A percentile compares a stretch with the other conserved stretches of the same genome.
Evolutionary conservation across 805 yeast species (phyloP).

Genomic region (Helenozyma baotianmanensis): DNA sequence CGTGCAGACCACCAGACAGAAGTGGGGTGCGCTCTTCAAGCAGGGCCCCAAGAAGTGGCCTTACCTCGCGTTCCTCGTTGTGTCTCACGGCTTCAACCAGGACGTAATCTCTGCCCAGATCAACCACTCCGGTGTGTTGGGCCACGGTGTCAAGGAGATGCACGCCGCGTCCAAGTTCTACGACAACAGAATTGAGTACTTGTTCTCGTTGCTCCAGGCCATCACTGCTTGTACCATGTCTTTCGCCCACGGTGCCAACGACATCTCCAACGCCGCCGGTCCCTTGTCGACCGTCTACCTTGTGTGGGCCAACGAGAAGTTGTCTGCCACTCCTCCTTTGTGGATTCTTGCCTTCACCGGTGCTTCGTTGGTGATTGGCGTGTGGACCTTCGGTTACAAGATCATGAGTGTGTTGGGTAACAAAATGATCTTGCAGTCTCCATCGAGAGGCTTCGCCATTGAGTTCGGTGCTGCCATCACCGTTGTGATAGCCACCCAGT

Average conservation of each 20-base stretch:
- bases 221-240: constrained; percentile 77
- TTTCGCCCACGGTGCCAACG: constrained; percentile 80
- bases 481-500: constrained; percentile 69
- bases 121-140: constrained; percentile 31
- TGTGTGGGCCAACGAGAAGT: constrained; percentile 52
- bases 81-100: constrained; percentile 58
- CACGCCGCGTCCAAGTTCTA: constrained; percentile 60
- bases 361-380: constrained; percentile 60
- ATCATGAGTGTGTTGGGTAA: constrained; percentile 71
- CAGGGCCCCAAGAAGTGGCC: constrained; percentile 55
- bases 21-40: constrained; percentile 39
- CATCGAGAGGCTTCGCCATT: constrained; percentile 71
- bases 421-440: constrained; percentile 69
- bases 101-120: constrained; percentile 56
- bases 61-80: constrained; percentile 41
- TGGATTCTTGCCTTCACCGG: constrained; percentile 73
- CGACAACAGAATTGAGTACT: constrained; percentile 65
- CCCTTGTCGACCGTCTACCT: constrained; percentile 64
- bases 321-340: constrained; percentile 58
- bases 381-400: constrained; percentile 68
- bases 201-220: constrained; percentile 65
- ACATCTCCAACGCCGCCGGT: constrained; percentile 74
- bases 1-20: constrained; percentile 31
- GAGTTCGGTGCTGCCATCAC: constrained; percentile 78
- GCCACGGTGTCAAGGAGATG: constrained; percentile 46